phyloP scores from a whole-genome alignment of 345 rosid species.

The Salix exigua region DNA sequence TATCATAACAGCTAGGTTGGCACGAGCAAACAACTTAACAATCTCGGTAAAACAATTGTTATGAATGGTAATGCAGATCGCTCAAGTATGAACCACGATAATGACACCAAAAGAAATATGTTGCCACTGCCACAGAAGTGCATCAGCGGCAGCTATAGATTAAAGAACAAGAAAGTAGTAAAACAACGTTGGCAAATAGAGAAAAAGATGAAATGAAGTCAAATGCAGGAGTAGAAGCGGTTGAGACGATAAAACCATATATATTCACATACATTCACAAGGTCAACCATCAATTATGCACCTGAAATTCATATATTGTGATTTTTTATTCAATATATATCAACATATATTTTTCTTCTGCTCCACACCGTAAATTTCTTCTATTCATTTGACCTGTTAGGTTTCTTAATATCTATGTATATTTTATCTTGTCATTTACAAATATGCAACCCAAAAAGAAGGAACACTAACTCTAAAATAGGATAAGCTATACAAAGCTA shows the following conservation, averaged over 20 bases:
- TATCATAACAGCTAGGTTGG: constrained; percentile 50
- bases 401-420: too few species aligned
- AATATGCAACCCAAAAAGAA: too few species aligned
- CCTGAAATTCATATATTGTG: too few species aligned
- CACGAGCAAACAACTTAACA: constrained; percentile 45
- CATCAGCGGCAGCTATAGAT: constrained; percentile 57
- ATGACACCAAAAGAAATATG: constrained; percentile 59
- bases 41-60: constrained; percentile 65
- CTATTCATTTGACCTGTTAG: too few species aligned
- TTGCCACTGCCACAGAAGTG: constrained; percentile 70
- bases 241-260: neutral
- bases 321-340: too few species aligned
- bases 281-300: neutral
- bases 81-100: constrained; percentile 52
- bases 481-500: too few species aligned
- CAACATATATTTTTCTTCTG: too few species aligned
- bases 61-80: constrained; percentile 71
- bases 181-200: too few species aligned
- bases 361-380: too few species aligned
- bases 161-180: neutral
- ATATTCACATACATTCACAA: neutral
- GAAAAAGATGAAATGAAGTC: neutral
- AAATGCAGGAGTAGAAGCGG: neutral
- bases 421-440: too few species aligned
- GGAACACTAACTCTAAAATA: too few species aligned